Evolutionary conservation across 345 rosid species (phyloP).

Genomic region (Hibiscus tridactylites): DNA sequence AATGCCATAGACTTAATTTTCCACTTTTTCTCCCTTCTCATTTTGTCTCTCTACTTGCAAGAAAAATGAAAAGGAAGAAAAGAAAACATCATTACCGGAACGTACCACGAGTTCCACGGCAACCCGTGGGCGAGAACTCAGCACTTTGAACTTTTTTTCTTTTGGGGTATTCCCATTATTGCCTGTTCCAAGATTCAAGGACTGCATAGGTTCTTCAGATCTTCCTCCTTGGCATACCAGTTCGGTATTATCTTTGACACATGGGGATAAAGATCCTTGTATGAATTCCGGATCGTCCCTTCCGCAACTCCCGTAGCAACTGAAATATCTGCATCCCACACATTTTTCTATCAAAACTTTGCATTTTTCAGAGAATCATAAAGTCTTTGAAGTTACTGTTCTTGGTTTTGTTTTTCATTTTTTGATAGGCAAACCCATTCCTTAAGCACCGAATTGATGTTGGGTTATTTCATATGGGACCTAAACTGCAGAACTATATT

Average conservation of each 20-base stretch:
- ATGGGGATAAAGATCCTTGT: slow-evolving; percentile 90
- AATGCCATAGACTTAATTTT: not conserved
- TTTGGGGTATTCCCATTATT: not conserved
- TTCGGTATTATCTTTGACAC: slow-evolving; percentile 76
- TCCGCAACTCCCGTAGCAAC: slow-evolving; percentile 97
- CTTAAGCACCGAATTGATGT: too few species aligned
- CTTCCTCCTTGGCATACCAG: slow-evolving; percentile 96
- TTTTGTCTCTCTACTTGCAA: not conserved
- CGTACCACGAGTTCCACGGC: not conserved
- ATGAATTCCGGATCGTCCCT: slow-evolving; percentile 92
- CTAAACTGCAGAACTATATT: not conserved
- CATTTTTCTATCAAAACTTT: not conserved
- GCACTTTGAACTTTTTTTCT: not conserved
- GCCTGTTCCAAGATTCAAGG: slow-evolving; percentile 37
- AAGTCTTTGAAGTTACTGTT: not conserved
- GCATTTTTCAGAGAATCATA: not conserved
- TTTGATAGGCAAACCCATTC: not conserved
- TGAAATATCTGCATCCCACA: slow-evolving; percentile 66
- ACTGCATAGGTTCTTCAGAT: slow-evolving; percentile 69
- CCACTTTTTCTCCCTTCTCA: not conserved
- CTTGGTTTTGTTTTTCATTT: not conserved
- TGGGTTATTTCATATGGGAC: too few species aligned
- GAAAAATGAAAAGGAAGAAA: too few species aligned
- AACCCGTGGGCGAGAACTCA: not conserved
- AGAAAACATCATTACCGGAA: not conserved